Conservation (phyloP, 768 basidiomycete species). For the Boletus huronensis region DNA sequence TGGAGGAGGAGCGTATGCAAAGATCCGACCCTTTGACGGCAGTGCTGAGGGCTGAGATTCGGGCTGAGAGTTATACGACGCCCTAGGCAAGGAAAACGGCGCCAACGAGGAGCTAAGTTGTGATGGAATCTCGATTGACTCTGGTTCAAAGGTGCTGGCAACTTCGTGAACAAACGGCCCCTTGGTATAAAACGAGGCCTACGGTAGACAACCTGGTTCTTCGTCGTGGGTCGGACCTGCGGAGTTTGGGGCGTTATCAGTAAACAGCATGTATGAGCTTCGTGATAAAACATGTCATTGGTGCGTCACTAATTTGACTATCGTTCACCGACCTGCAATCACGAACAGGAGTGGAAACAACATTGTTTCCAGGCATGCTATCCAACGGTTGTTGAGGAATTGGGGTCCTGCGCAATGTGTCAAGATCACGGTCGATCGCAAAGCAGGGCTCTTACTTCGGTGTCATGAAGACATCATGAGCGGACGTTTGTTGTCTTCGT, state of each 20-base stretch:
- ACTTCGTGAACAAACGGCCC: neutral
- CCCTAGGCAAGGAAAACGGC: conserved; percentile 3
- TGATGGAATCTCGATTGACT: neutral
- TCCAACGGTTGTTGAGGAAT: neutral
- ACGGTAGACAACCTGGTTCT: conserved; percentile 21
- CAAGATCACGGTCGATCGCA: neutral
- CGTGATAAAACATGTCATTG: conserved; percentile 1
- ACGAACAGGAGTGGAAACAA: neutral
- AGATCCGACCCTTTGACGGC: conserved; percentile 18
- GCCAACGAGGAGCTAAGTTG: neutral
- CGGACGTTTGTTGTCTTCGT: conserved; percentile 4
- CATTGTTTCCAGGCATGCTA: neutral
- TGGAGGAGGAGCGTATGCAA: conserved; percentile 47
- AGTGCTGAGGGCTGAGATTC: conserved; percentile 3
- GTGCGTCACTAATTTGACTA: neutral
- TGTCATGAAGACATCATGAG: conserved; percentile 6
- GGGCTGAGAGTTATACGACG: conserved; percentile 16
- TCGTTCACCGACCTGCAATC: conserved; percentile 8
- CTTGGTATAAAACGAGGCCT: neutral
- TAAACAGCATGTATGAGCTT: conserved; percentile 4
- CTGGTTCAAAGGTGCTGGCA: conserved; percentile 16
- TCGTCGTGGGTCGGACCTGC: conserved; percentile 2
- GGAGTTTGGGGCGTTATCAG: neutral
- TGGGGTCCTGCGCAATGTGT: neutral
- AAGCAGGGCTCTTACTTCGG: neutral